A percentile compares a stretch with the other conserved stretches of the same genome.
These are phyloP conservation scores for Neoarthrinium moseri DNA, from an alignment of 2,329 filamentous ascomycete species.

Conservation along the genomic window DNA sequence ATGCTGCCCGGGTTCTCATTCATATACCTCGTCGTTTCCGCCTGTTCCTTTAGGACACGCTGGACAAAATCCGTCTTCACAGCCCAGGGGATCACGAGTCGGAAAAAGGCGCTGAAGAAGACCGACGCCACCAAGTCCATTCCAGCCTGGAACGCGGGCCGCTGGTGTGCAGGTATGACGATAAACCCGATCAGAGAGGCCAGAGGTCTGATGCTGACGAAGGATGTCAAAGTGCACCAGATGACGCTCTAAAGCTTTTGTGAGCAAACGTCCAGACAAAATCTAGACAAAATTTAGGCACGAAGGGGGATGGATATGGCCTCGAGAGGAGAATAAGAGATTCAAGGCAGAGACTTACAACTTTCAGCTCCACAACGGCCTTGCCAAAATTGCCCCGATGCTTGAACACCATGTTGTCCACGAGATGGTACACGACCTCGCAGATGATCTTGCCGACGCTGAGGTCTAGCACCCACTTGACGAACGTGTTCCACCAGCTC, in stretches of 20 bases:
- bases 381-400: too few species aligned
- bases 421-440: background rate
- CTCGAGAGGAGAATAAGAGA: too few species aligned
- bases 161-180: background rate
- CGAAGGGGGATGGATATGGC: too few species aligned
- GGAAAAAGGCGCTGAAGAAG: background rate
- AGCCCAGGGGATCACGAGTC: background rate
- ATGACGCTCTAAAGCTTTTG: background rate
- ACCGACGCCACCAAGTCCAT: background rate
- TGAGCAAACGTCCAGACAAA: too few species aligned
- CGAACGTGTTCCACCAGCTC: constrained; percentile 5
- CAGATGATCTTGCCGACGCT: background rate
- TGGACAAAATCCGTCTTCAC: background rate
- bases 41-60: background rate
- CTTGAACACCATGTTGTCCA: background rate
- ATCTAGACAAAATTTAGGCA: too few species aligned
- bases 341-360: too few species aligned
- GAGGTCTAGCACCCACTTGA: constrained; percentile 6
- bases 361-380: too few species aligned
- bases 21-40: too few species aligned
- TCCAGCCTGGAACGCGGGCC: background rate
- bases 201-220: background rate
- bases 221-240: background rate
- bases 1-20: background rate
- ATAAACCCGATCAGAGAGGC: background rate